These are phyloP conservation scores for Apodospora peruviana DNA, from an alignment of 495 filamentous ascomycete genomes.

Conservation along the genomic window DNA sequence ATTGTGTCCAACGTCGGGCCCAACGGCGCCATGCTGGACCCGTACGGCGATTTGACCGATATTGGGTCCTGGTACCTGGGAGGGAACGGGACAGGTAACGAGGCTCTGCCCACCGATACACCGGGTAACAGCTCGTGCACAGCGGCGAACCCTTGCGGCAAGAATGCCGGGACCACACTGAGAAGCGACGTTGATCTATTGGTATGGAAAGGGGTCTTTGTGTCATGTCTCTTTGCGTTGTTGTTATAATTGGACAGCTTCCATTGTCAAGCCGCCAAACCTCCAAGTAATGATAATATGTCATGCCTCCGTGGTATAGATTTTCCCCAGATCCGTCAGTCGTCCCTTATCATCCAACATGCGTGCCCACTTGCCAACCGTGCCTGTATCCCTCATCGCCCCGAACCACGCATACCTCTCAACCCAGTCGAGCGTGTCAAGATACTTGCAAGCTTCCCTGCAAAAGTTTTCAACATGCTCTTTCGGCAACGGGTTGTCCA, in stretches of 20 bases:
- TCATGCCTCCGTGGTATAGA: slow-evolving; percentile 15
- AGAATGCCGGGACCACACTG: background rate
- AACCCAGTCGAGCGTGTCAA: slow-evolving; percentile 20
- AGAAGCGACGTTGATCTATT: too few species aligned
- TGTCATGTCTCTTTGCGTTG: background rate
- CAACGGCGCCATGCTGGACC: slow-evolving; percentile 49
- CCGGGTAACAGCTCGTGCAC: slow-evolving; percentile 6
- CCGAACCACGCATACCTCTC: slow-evolving; percentile 22
- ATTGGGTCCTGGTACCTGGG: slow-evolving; percentile 59
- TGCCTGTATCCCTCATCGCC: slow-evolving; percentile 19
- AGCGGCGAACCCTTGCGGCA: slow-evolving; percentile 9
- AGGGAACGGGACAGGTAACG: slow-evolving; percentile 35
- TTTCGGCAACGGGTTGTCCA: slow-evolving; percentile 7
- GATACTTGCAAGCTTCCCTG: slow-evolving; percentile 16
- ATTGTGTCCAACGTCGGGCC: slow-evolving; percentile 53
- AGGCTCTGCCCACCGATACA: slow-evolving; percentile 1
- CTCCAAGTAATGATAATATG: background rate
- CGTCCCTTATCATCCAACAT: slow-evolving; percentile 12
- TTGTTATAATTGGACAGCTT: background rate
- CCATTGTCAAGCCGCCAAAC: background rate
- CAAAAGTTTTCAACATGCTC: slow-evolving; percentile 15
- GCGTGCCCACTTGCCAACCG: slow-evolving; percentile 17
- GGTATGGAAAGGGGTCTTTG: background rate
- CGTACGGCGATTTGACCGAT: slow-evolving; percentile 50
- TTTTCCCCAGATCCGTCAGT: slow-evolving; percentile 13